Evolutionary conservation across 257 asterid genomes (phyloP).

Genomic region (Solanum sparsipilum): DNA sequence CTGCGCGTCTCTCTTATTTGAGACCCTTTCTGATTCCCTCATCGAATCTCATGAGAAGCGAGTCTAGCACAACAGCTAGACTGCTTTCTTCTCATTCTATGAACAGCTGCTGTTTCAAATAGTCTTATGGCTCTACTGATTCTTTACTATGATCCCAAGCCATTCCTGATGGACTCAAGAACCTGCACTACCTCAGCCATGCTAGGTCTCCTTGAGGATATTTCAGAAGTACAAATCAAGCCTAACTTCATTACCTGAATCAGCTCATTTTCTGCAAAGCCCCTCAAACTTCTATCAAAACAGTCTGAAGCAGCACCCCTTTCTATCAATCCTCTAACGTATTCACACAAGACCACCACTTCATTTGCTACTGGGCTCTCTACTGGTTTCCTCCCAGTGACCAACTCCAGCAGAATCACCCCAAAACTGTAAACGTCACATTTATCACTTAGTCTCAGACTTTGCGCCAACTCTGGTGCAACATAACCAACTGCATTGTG

Average conservation of each 20-base stretch:
- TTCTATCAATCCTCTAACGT: constrained; percentile 59
- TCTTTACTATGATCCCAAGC: constrained; percentile 28
- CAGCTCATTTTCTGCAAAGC: constrained; percentile 59
- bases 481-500: constrained; percentile 87
- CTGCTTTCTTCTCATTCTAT: background rate
- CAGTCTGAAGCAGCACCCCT: constrained; percentile 51
- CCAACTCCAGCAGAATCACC: constrained; percentile 66
- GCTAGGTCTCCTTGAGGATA: constrained; percentile 67
- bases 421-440: constrained; percentile 85
- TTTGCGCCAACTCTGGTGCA: constrained; percentile 87
- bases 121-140: background rate
- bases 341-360: constrained; percentile 68
- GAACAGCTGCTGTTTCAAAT: background rate
- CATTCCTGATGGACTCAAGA: constrained; percentile 79
- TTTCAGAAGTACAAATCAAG: constrained; percentile 61
- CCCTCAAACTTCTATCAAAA: constrained; percentile 63
- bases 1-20: background rate
- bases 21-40: background rate
- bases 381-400: constrained; percentile 83
- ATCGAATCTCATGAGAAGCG: background rate
- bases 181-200: constrained; percentile 93
- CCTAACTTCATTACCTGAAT: constrained; percentile 89
- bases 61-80: background rate
- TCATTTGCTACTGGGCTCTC: constrained; percentile 48
- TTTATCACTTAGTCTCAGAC: constrained; percentile 54